Evolutionary conservation across 73 alveolate species (phyloP).

Genomic region (Urostyla sp.): DNA sequence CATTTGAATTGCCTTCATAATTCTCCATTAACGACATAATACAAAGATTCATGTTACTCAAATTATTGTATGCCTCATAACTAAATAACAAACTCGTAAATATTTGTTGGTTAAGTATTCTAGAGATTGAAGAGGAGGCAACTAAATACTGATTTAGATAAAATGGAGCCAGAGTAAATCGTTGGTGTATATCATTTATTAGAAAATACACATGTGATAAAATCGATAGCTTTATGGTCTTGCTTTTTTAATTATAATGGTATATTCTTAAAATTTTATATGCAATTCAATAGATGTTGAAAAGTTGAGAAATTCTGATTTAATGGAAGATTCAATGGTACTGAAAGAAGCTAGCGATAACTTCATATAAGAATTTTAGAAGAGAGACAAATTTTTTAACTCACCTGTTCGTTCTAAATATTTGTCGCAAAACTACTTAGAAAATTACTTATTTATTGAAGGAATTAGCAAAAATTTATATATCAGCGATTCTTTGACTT

Average conservation of each 20-base stretch:
- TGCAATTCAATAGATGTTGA: background rate
- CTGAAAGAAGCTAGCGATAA: slow-evolving; percentile 19
- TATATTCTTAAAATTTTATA: background rate
- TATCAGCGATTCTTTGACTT: background rate
- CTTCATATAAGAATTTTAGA: background rate
- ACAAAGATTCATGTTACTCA: background rate
- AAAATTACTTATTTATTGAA: slow-evolving; percentile 14
- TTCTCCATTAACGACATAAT: background rate
- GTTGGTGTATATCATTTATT: slow-evolving; percentile 20
- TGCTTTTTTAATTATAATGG: slow-evolving; percentile 33
- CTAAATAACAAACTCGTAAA: slow-evolving; percentile 29
- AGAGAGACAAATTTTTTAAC: background rate
- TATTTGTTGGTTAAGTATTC: background rate
- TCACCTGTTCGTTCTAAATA: slow-evolving; percentile 32
- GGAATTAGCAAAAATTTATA: slow-evolving; percentile 23
- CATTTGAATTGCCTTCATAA: background rate
- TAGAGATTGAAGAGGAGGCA: slow-evolving; percentile 36
- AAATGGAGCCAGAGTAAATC: slow-evolving; percentile 34
- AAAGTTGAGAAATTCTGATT: background rate
- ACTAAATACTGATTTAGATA: slow-evolving; percentile 7
- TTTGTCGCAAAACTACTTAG: slow-evolving; percentile 24
- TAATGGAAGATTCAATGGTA: background rate
- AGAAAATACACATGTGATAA: background rate
- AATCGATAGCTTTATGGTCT: slow-evolving; percentile 16
- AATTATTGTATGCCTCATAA: slow-evolving; percentile 15